These are phyloP conservation scores for Quercus rubra DNA, from an alignment of 306 rosid species.

Conservation along the genomic window DNA sequence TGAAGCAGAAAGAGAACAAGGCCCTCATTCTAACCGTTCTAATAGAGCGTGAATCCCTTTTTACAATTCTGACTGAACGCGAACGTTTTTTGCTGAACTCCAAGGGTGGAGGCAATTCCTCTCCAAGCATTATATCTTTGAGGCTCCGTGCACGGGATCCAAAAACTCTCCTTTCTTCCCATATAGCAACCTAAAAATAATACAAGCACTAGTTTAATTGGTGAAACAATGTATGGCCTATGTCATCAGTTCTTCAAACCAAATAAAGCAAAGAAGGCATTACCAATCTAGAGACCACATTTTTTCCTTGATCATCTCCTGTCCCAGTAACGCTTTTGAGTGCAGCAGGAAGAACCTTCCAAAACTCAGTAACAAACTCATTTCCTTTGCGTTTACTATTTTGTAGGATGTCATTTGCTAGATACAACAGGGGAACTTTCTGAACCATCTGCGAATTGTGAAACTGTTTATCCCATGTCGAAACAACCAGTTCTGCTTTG, in stretches of 20 bases:
- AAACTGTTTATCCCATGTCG: conserved; percentile 84
- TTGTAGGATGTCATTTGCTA: conserved; percentile 94
- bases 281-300: conserved; percentile 68
- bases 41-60: conserved; percentile 82
- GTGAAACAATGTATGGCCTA: background rate
- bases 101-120: conserved; percentile 67
- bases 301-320: conserved; percentile 61
- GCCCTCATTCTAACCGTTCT: conserved; percentile 62
- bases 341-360: conserved; percentile 85
- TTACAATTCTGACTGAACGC: conserved; percentile 70
- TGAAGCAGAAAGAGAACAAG: conserved; percentile 10
- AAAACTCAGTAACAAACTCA: conserved; percentile 86
- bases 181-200: conserved; percentile 62
- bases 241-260: conserved; percentile 4
- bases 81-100: conserved; percentile 71
- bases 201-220: conserved; percentile 19
- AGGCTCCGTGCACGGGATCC: conserved; percentile 71
- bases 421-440: conserved; percentile 78
- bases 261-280: conserved; percentile 8
- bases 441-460: conserved; percentile 55
- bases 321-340: conserved; percentile 59
- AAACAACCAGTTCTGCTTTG: conserved; percentile 82
- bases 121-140: conserved; percentile 78
- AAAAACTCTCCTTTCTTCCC: conserved; percentile 90
- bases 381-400: conserved; percentile 94